A percentile compares a stretch with the other conserved stretches of the same genome.
Conservation (phyloP, 2,329 filamentous ascomycete genomes). For the Aureobasidium sp. region DNA sequence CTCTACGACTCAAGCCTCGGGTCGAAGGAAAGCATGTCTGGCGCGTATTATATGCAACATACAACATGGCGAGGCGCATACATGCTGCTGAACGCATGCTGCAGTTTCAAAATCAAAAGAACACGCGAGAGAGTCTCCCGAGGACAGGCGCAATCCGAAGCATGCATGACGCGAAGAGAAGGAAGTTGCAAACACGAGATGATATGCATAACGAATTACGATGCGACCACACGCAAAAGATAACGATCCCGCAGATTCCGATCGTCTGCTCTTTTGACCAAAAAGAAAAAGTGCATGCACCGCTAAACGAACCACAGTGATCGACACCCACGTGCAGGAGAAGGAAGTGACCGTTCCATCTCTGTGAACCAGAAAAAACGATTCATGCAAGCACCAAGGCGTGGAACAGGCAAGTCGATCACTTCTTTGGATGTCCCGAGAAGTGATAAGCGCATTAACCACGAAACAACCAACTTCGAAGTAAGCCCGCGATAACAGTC, state of each 20-base stretch:
- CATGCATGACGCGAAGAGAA: neutral
- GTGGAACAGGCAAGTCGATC: neutral
- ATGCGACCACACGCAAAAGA: neutral
- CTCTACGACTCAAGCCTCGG: neutral
- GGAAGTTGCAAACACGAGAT: neutral
- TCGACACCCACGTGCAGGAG: neutral
- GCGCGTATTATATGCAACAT: neutral
- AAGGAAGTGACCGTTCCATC: neutral
- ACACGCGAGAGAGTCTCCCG: neutral
- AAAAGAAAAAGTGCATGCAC: neutral
- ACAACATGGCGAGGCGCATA: neutral
- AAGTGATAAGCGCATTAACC: neutral
- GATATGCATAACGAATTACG: neutral
- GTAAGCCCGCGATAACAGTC: neutral
- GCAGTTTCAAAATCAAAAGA: neutral
- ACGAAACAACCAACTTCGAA: constrained; percentile 1
- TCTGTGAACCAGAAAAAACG: neutral
- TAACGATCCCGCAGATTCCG: neutral
- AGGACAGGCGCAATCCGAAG: neutral
- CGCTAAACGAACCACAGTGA: neutral
- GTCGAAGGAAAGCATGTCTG: neutral
- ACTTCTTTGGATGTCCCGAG: neutral
- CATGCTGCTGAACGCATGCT: neutral
- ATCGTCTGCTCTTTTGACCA: neutral
- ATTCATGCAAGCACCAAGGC: neutral